Percentiles rank a stretch among this genome's conserved stretches.
Evolutionary conservation across 257 asterid species (phyloP).

Genomic region (Solanum lycopersicoides): DNA sequence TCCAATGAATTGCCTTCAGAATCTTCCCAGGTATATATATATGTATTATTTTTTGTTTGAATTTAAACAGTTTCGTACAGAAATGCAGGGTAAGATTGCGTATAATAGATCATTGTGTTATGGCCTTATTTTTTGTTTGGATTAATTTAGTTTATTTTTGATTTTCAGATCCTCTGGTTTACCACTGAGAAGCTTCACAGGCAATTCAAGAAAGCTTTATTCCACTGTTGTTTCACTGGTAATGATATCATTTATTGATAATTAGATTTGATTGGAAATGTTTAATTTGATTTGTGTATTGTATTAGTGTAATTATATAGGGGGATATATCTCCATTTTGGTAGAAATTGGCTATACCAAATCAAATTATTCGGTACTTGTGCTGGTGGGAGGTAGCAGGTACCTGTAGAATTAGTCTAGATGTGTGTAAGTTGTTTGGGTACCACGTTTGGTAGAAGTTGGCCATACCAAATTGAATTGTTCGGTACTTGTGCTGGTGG

Average conservation of each 20-base stretch:
- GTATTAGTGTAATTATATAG: not conserved
- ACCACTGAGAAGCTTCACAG: conserved; percentile 39
- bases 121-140: not conserved
- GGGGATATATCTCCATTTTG: not conserved
- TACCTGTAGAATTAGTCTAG: not conserved
- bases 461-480: not conserved
- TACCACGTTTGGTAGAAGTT: not conserved
- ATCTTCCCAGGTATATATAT: not conserved
- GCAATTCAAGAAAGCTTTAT: conserved; percentile 21
- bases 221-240: conserved; percentile 34
- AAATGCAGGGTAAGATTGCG: not conserved
- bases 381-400: not conserved
- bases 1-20: not conserved
- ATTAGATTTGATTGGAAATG: not conserved
- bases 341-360: not conserved
- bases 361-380: not conserved
- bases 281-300: not conserved
- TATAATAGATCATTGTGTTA: not conserved
- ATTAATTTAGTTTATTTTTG: not conserved
- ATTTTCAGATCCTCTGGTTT: conserved; percentile 50
- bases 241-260: not conserved
- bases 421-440: not conserved
- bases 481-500: not conserved
- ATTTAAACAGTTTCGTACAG: not conserved
- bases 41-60: not conserved